phyloP scores from a whole-genome alignment of 305 asterid species.

The Salvia sclarea region DNA sequence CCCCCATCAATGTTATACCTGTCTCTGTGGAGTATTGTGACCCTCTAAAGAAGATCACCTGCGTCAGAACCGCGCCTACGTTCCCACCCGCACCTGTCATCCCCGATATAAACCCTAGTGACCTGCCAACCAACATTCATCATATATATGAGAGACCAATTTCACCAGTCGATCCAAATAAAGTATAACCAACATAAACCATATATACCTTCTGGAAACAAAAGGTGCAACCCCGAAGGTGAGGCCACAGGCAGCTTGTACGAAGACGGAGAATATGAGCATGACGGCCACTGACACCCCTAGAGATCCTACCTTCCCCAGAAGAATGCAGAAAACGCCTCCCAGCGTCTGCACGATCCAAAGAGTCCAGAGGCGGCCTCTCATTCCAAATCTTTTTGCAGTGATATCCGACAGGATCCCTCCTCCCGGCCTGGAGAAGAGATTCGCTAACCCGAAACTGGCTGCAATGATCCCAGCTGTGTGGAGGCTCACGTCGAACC shows the following conservation, averaged over 20 bases:
- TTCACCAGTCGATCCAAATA: no score
- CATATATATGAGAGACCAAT: no score
- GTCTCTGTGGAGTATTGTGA: conserved; percentile 61
- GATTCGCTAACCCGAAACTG: conserved; percentile 71
- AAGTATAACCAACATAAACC: no score
- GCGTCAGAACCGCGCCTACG: conserved; percentile 68
- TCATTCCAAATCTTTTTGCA: conserved; percentile 68
- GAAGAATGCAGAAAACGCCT: conserved; percentile 58
- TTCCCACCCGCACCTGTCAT: conserved; percentile 91
- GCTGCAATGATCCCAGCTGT: conserved; percentile 78
- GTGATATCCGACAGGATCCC: conserved; percentile 64
- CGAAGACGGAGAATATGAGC: conserved; percentile 69
- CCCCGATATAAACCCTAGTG: conserved; percentile 69
- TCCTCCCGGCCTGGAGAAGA: conserved; percentile 78
- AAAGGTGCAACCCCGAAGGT: conserved; percentile 82
- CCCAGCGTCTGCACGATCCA: conserved; percentile 71
- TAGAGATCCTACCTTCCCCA: conserved; percentile 61
- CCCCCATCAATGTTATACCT: conserved; percentile 72
- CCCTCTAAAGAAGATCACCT: conserved; percentile 75
- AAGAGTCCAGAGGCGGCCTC: conserved; percentile 72
- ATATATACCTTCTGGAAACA: conserved; percentile 76
- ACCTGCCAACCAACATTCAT: conserved; percentile 40
- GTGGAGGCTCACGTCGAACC: conserved; percentile 65
- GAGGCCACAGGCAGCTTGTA: conserved; percentile 84
- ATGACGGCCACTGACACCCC: conserved; percentile 57